Conservation (phyloP, 2,329 filamentous ascomycete genomes). For the Ophiocordyceps australis region DNA sequence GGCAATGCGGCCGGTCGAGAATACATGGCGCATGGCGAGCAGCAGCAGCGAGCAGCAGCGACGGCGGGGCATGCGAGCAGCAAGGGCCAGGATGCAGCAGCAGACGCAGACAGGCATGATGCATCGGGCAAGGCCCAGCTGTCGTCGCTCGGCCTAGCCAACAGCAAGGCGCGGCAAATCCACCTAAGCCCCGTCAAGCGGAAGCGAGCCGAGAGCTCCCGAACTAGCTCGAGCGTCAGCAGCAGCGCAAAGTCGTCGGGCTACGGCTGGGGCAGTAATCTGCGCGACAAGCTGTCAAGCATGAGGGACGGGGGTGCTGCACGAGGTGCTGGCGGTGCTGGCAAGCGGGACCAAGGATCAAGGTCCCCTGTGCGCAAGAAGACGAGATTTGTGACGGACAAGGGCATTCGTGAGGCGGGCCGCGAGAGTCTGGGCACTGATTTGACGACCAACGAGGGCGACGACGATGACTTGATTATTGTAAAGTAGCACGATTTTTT, state of each 20-base stretch:
- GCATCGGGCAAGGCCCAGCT: no score
- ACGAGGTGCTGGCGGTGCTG: constrained; percentile 8
- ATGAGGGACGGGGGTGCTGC: constrained; percentile 45
- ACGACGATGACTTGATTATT: constrained; percentile 34
- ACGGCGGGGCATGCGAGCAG: not conserved
- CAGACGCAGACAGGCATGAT: no score
- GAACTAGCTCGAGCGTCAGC: constrained; percentile 11
- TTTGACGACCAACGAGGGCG: constrained; percentile 19
- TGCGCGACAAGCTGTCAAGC: constrained; percentile 35
- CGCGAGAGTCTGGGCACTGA: constrained; percentile 52
- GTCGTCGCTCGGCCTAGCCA: no score
- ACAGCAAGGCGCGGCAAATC: constrained; percentile 21
- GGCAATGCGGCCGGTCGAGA: constrained; percentile 51
- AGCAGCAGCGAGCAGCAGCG: constrained; percentile 4
- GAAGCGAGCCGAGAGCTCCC: constrained; percentile 35
- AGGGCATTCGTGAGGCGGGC: constrained; percentile 60
- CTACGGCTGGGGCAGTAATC: constrained; percentile 37
- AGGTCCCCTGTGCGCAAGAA: constrained; percentile 43
- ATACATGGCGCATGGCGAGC: constrained; percentile 36
- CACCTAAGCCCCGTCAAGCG: constrained; percentile 42
- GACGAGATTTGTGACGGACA: constrained; percentile 63
- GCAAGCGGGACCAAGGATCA: no score
- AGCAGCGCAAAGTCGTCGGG: constrained; percentile 9
- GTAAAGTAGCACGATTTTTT: no score
- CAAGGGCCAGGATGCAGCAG: no score